Base-by-base conservation (phyloP, 306 rosid genomes). In the Crotalaria pallida region DNA sequence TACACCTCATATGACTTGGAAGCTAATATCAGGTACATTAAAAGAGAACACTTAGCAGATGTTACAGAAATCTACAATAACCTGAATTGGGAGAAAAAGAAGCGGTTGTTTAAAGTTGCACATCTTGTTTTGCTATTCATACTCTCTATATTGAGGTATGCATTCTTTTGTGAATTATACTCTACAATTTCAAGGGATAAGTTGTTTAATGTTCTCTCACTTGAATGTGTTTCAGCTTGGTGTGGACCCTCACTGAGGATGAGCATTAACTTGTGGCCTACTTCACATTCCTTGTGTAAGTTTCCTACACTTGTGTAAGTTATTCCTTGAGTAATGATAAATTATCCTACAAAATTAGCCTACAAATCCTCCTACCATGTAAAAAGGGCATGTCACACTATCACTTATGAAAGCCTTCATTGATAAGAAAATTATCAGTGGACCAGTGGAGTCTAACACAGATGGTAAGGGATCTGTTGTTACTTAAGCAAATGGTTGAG, bases 61-160 rank as follows among this genome's bases (percentile, higher is more conserved):
- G 98, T 91, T 58, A 94, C 99, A 1, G 99, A 94, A 82, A 90
- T 94, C 75, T 94, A 83, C 80, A 90, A 74, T 44, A 86, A 88
- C 49, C 77, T 94, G 76, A 85, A 69, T 63, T 56, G 75, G 83
- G 99, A 94, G 85, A 94, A 91, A 82, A 88, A 65, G 74, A 83
- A 47, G 74, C 84, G 96, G 38, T 70, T 66, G 23, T 59, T 74
- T 45, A 90, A 90, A 85, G 83, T 86, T 36, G 85, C 18, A 50
- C 81, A 93, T 71, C 75, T 87, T 41, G 7, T 86, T 48, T 0
- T 78, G 58, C 77, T 82, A 3, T 87, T 90, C 61, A 29, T 88
- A 64, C 1, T 84, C 43, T 86, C 89, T 34, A 56, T 90, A 63
- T 55, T 86, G 72, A 86, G 96, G 98, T 90, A 86, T 64, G n/a